These are phyloP conservation scores for Henckelia pumila DNA, from an alignment of 257 asterid genomes.

Conservation along the genomic window DNA sequence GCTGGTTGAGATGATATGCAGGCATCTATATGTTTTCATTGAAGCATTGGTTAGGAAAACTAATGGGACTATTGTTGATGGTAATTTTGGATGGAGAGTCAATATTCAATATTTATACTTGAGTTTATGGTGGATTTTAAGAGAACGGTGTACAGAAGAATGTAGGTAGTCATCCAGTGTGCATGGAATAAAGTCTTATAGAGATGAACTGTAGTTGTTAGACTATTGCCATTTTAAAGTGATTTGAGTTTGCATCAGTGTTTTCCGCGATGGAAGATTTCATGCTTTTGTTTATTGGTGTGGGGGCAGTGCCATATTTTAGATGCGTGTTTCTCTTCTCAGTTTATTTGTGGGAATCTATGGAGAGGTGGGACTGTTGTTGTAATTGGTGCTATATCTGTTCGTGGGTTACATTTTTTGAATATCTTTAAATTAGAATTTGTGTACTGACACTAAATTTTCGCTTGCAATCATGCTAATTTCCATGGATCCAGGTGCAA, in stretches of 20 bases:
- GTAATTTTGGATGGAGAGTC: background rate
- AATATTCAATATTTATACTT: background rate
- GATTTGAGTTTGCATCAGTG: constrained; percentile 6
- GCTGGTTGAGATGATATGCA: constrained; percentile 1
- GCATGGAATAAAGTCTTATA: background rate
- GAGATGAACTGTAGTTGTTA: background rate
- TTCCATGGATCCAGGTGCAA: constrained; percentile 54
- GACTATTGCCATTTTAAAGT: background rate
- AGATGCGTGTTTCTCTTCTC: background rate
- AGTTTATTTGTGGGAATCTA: background rate
- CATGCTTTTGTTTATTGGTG: background rate
- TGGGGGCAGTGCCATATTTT: constrained; percentile 3
- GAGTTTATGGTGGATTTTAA: background rate
- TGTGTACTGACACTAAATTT: background rate
- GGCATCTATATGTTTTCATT: background rate
- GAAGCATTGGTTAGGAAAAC: background rate
- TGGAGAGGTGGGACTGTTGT: background rate
- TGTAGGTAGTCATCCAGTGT: constrained; percentile 4
- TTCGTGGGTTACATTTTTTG: background rate
- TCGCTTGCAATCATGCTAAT: background rate
- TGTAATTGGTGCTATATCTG: background rate
- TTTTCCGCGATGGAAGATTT: background rate
- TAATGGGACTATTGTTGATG: background rate
- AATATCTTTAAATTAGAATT: too few relatives aligned
- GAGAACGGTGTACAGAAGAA: background rate